Base-by-base conservation (phyloP, 768 basidiomycete species). In the Boletus rubroflammeus region DNA sequence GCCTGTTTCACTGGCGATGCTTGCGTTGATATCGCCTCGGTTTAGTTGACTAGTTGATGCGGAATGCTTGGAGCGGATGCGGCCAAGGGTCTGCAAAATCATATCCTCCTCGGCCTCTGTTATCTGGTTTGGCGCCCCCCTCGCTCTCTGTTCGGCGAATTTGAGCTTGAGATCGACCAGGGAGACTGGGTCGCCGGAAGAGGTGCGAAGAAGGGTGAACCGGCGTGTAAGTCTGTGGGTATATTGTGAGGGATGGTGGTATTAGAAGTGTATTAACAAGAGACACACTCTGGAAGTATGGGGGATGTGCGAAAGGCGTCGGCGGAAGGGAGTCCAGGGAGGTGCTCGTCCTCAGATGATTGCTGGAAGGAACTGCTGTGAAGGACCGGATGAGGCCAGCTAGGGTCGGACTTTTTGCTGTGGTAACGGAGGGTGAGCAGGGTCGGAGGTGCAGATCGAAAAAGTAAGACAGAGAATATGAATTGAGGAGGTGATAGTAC, bases 221-320 rank as follows among this genome's bases (percentile, higher is more conserved):
- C 88, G 85, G 48, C 87, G 86, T 45, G 88, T 81, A 56, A 93
- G 82, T 66, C 91, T 93, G 69, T 61, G 61, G 47, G 68, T 36
- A 59, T 35, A 41, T 34, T 50, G 54, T 51, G 60, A 64, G 56
- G 56, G 32, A 41, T 21, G 34, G 1, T 21, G 34, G 1, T 28
- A 50, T 49, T 55, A 17, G 40, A 41, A 44, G 13, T 23, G 29
- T 56, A 55, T 4, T 46, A 55, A 47, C 61, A 21, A 52, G 47
- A 57, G 39, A 76, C 88, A 75, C 72, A 93, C 91, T 87, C 88
- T 68, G 89, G 89, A 46, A 93, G 73, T 63, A 93, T 91, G 66
- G 87, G 80, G 55, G 90, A 91, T 29, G 91, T 90, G 64, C 91
- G 86, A 75, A 93, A 93, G 71, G 90, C 83, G 75, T 80, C 82